Base-by-base conservation (phyloP, 305 asterid species). In the Fraxinus sp. region DNA sequence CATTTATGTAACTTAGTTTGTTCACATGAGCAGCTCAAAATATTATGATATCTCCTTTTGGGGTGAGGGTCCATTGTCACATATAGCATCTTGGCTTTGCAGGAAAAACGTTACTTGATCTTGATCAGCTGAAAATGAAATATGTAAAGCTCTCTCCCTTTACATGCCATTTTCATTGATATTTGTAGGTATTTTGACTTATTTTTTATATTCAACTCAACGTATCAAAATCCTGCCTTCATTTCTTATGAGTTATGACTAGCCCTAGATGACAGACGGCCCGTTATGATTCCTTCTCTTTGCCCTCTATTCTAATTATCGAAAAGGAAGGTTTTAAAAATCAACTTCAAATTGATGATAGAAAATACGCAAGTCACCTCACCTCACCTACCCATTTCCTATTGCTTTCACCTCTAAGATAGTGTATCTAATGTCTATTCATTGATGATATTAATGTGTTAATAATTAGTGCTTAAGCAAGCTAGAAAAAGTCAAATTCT, bases 31-130 rank as follows among this genome's bases (percentile, higher is more conserved):
- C 22, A 52, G 64, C 24, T 5, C 3, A 55, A 55, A 26, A 39
- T 59, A 28, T 39, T 6, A n/a, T 46, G 66, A 55, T 55, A 0
- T 18, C 26, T n/a, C 26, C 66, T n/a, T 55, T 55, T 9, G 52
- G 79, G 81, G 30, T 8, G n/a, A n/a, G n/a, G n/a, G 24, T 22
- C 80, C 78, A 30, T 59, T 22, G 72, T 4, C 30, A 1, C 30
- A 46, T 49, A 74, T 52, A 78, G 66, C 75, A 83, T 81, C 64
- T 5, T 18, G 70, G 41, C 81, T 52, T 5, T 41, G 33, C 28
- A 18, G 5, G 78, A 80, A 64, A 80, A 77, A 14, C 0, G 46
- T 7, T 71, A 41, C 28, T 62, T 64, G 11, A 26, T 26, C 30
- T 26, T 26, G 13, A 78, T 18, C 20, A 35, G 37, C 74, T 35